phyloP scores from a whole-genome alignment of 768 basidiomycete species.

The Boletus pseudopeckii region DNA sequence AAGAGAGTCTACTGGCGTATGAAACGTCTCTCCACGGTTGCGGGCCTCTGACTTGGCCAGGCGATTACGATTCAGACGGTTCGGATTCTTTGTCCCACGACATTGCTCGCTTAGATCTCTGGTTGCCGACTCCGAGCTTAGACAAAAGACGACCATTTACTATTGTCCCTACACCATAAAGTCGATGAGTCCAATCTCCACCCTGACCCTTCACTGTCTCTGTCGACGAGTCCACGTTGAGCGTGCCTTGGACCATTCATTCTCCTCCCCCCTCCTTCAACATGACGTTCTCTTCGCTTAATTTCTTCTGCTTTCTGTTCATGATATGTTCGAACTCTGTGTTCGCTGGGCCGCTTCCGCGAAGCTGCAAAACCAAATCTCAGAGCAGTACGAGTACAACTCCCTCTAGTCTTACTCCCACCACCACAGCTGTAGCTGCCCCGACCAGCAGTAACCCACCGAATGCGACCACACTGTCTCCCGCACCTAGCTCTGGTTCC shows the following conservation, averaged over 20 bases:
- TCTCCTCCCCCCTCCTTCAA: neutral
- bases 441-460: neutral
- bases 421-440: neutral
- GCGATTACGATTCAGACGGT: neutral
- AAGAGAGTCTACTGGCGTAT: too few relatives aligned
- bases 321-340: conserved; percentile 6
- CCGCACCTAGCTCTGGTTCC: neutral
- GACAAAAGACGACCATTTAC: neutral
- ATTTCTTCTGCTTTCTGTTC: conserved; percentile 4
- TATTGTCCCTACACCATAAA: conserved; percentile 13
- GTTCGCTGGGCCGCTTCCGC: conserved; percentile 13
- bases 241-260: neutral
- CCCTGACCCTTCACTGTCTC: neutral
- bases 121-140: neutral
- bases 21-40: too few relatives aligned
- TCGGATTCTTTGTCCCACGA: neutral
- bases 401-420: neutral
- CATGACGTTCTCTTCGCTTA: conserved; percentile 12
- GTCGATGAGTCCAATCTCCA: neutral
- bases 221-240: conserved; percentile 2
- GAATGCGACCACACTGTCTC: neutral
- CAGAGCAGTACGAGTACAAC: neutral
- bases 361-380: conserved; percentile 3
- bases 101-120: neutral
- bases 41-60: too few relatives aligned